These are phyloP conservation scores for Eragrostis tef DNA, from an alignment of 202 grass and related monocot species.

Conservation along the genomic window DNA sequence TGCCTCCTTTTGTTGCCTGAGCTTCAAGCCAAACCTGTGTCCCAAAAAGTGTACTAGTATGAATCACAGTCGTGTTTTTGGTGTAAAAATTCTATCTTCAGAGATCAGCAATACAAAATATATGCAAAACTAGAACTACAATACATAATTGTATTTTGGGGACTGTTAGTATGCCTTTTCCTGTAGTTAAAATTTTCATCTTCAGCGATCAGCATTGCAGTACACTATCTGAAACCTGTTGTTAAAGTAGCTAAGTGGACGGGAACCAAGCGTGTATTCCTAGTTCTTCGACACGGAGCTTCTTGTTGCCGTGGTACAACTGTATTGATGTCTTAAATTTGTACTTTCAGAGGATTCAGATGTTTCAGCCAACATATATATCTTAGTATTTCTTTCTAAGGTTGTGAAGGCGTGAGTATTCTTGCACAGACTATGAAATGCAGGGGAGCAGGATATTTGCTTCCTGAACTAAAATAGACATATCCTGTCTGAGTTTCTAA, in stretches of 20 bases:
- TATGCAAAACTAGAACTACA: not conserved
- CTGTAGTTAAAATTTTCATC: not conserved
- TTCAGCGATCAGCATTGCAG: not conserved
- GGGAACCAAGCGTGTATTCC: not conserved
- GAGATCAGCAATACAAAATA: not conserved
- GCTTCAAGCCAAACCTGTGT: not conserved
- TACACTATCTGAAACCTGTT: not conserved
- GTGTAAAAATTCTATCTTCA: too few relatives aligned
- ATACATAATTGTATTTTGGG: too few relatives aligned
- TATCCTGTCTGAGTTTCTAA: not conserved
- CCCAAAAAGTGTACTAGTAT: not conserved
- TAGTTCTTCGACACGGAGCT: not conserved
- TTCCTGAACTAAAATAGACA: not conserved
- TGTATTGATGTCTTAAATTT: constrained; percentile 5
- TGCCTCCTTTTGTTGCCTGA: constrained; percentile 20
- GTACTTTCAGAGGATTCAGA: not conserved
- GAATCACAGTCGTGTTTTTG: not conserved
- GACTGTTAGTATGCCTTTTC: constrained; percentile 3
- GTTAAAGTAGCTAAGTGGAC: not conserved
- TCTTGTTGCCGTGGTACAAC: not conserved
- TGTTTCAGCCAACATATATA: constrained; percentile 25
- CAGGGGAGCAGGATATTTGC: not conserved
- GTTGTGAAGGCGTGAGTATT: not conserved
- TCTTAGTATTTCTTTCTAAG: not conserved
- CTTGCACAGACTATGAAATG: too few relatives aligned